Base-by-base conservation (phyloP, 139 green algal species). In the Chlorella sp. region DNA sequence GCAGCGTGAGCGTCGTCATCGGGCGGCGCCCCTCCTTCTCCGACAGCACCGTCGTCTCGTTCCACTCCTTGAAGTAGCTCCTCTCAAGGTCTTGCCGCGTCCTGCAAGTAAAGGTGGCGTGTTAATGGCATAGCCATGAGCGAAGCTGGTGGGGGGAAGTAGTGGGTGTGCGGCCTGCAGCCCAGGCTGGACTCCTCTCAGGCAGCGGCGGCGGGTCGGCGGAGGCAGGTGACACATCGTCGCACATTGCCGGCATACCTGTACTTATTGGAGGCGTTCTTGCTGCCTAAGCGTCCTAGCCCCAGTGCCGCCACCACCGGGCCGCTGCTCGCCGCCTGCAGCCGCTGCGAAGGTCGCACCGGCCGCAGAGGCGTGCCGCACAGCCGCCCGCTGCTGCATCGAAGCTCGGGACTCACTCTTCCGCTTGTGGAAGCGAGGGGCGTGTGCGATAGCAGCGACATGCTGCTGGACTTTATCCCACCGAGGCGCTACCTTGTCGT, bases 61-160 rank as follows among this genome's bases (percentile, higher is more conserved):
- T 36, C 87, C 91, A 93, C 84, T 91, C 80, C 36, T 75, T 73
- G 66, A 86, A 90, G 77, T 91, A 91, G n/a, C 66, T 75, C 36
- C 48, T 34, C 73, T 91, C 91, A 9, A 93, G 42, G 28, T 91
- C 42, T 40, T 90, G 83, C 22, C 82, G 82, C 26, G 40, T 91
- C 87, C 91, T 93, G 81, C 48, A 82, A 0, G 5, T 77, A 9
- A 57, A 9, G 9, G 48, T 34, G 53, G 0, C 32, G 9, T 28
- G n/a, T 16, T 19, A 66, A 37, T 30, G 64, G 14, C 30, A 32
- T 32, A 30, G n/a, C 0, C 53, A 1, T 36, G 11, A 32, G 40
- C 18, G n/a, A 30, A 57, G 32, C 42, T 68, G 48, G 0, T 73
- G 32, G n/a, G 24, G 36, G 73, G 15, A 57, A 57, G 5, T 24